These are phyloP conservation scores for Salix suchowensis DNA, from an alignment of 345 rosid species.

Conservation along the genomic window DNA sequence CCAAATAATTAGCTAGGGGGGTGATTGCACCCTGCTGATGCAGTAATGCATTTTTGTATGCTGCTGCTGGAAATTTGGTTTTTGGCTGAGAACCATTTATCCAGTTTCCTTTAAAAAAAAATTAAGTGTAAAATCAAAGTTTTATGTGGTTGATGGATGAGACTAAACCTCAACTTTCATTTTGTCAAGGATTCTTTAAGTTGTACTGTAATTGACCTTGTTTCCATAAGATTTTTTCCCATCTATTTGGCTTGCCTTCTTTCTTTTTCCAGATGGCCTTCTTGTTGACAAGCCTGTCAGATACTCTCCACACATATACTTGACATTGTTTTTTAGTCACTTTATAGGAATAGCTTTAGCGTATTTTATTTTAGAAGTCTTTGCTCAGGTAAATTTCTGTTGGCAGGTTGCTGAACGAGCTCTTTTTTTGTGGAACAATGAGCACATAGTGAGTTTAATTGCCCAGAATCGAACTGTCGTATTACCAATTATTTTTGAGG, in stretches of 20 bases:
- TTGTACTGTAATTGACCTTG: background rate
- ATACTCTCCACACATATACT: background rate
- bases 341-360: background rate
- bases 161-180: background rate
- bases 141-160: background rate
- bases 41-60: background rate
- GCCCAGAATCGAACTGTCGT: constrained; percentile 67
- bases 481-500: constrained; percentile 64
- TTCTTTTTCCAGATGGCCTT: background rate
- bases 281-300: background rate
- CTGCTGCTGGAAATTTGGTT: background rate
- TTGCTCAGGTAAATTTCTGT: constrained; percentile 15
- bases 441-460: constrained; percentile 68
- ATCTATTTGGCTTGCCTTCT: background rate
- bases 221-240: background rate
- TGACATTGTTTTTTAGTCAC: background rate
- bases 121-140: background rate
- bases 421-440: constrained; percentile 87
- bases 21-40: background rate
- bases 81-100: background rate
- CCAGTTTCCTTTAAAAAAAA: background rate
- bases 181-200: background rate
- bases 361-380: background rate
- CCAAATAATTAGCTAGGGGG: background rate
- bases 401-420: constrained; percentile 88